Evolutionary conservation across 768 basidiomycete species (phyloP).

Genomic region (Porpolomopsis calyptriformis): DNA sequence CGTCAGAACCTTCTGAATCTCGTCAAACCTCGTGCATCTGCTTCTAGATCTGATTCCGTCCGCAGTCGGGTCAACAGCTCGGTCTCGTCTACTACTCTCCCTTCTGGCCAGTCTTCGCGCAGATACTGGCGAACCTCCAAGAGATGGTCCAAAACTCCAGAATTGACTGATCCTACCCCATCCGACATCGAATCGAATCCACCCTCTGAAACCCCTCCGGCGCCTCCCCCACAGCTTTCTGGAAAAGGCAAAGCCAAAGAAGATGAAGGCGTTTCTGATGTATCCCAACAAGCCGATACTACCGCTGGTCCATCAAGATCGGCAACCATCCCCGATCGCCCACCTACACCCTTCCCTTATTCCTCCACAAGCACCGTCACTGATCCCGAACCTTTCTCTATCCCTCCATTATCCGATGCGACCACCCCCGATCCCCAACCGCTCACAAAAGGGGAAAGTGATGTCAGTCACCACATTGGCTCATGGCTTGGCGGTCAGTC

Average conservation of each 20-base stretch:
- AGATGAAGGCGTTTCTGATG: slow-evolving; percentile 8
- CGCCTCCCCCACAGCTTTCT: slow-evolving; percentile 1
- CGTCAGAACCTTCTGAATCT: slow-evolving; percentile 16
- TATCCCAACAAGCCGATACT: slow-evolving; percentile 1
- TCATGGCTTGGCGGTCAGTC: neutral
- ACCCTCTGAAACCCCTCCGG: slow-evolving; percentile 15
- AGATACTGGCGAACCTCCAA: slow-evolving; percentile 19
- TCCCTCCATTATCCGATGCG: neutral
- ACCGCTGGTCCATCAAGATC: slow-evolving; percentile 6
- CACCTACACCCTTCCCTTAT: slow-evolving; percentile 3
- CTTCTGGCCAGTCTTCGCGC: slow-evolving; percentile 5
- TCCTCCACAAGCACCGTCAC: neutral
- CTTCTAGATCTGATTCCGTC: neutral
- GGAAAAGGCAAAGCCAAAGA: slow-evolving; percentile 26
- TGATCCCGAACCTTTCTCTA: neutral
- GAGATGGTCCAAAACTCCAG: slow-evolving; percentile 24
- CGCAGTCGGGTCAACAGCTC: neutral
- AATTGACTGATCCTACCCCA: slow-evolving; percentile 9
- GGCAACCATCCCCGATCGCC: slow-evolving; percentile 4
- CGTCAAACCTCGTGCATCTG: slow-evolving; percentile 6
- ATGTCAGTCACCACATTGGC: neutral
- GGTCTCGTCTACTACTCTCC: neutral
- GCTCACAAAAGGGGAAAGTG: neutral
- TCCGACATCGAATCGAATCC: neutral
- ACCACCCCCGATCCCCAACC: neutral